These are phyloP conservation scores for Fusarium chuoi DNA, from an alignment of 2,329 filamentous ascomycete genomes.

Conservation along the genomic window DNA sequence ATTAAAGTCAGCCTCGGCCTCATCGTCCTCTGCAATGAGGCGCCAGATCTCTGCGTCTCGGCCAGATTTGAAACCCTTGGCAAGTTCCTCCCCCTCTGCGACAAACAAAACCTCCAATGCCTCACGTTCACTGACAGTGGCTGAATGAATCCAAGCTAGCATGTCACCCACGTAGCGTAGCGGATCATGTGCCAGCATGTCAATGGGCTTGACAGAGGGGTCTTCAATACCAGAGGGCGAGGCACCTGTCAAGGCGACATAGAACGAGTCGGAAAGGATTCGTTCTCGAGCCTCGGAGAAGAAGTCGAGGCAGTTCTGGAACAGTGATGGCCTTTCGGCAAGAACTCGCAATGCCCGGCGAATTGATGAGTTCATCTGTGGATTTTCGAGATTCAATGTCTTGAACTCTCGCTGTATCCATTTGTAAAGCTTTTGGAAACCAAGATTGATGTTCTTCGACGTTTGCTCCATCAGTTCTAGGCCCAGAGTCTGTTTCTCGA, in stretches of 20 bases:
- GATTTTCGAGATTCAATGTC: conserved; percentile 90
- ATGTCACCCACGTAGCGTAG: conserved; percentile 95
- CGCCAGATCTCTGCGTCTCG: conserved; percentile 88
- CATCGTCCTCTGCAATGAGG: conserved; percentile 67
- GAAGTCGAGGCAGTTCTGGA: conserved; percentile 92
- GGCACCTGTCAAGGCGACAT: conserved; percentile 83
- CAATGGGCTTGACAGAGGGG: conserved; percentile 83
- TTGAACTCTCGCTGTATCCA: conserved; percentile 97
- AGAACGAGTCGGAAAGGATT: conserved; percentile 88
- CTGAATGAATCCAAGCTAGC: conserved; percentile 96
- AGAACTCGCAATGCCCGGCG: conserved; percentile 85
- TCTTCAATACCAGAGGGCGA: conserved; percentile 68
- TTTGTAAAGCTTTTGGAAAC: conserved; percentile 94
- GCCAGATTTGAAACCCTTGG: conserved; percentile 81
- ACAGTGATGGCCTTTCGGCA: conserved; percentile 87
- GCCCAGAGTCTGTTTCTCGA: conserved; percentile 88
- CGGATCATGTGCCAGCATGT: conserved; percentile 91
- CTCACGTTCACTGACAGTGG: conserved; percentile 92
- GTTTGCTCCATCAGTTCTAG: conserved; percentile 92
- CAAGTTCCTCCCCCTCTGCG: conserved; percentile 88
- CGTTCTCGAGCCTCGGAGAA: conserved; percentile 92
- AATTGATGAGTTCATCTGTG: conserved; percentile 88
- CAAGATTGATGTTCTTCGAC: conserved; percentile 85
- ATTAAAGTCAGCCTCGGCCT: conserved; percentile 73
- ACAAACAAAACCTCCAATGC: conserved; percentile 92